Evolutionary conservation across 179 eudicot species (phyloP), one percentile per base, ranked within the genome.

Genomic region (Nepenthes alata): DNA sequence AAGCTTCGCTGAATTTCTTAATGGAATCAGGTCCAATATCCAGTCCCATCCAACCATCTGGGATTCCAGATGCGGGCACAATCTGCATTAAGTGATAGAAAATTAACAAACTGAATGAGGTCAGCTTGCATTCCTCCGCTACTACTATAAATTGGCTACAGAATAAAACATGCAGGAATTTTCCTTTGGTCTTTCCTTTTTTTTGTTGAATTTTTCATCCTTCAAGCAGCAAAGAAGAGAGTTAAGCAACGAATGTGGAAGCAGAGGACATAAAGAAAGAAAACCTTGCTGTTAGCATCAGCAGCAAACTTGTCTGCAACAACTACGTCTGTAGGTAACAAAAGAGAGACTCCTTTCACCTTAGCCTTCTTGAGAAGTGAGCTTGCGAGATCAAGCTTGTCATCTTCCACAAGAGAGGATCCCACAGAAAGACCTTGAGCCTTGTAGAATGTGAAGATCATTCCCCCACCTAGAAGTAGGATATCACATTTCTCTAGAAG

Each of bases 401-500:
- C 97, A 10, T 76, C 84, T 76, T 91, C 97, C 57, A 91, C 96
- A 35, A 85, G 79, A 11, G 96, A 91, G 1, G 89, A 82, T 58
- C 96, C 98, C 47, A 91, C 91, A 2, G 89, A 70, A 25, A 62
- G 70, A 50, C 98, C 96, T 84, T 91, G 89, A 45, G 97, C 97
- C 67, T 84, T 88, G 83, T 85, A 91, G 71, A 91, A 91, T 35
- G 98, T 91, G 53, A 71, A 91, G 72, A 89, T 88, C 98, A 91
- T 88, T 47, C 95, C 96, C 61, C 98, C 96, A 67, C 97, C 97
- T 3, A 91, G 81, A 61, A 91, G 60, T 25, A 91, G 82, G 60
- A 84, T 66, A 63, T 88, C 86, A 73, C 80, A 79, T 75, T 86
- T 91, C 66, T 72, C 84, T 73, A 89, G 68, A 37, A 91, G 83